Conservation (phyloP, 2,329 filamentous ascomycete species). For the Ceratocystis cacaofunesta region DNA sequence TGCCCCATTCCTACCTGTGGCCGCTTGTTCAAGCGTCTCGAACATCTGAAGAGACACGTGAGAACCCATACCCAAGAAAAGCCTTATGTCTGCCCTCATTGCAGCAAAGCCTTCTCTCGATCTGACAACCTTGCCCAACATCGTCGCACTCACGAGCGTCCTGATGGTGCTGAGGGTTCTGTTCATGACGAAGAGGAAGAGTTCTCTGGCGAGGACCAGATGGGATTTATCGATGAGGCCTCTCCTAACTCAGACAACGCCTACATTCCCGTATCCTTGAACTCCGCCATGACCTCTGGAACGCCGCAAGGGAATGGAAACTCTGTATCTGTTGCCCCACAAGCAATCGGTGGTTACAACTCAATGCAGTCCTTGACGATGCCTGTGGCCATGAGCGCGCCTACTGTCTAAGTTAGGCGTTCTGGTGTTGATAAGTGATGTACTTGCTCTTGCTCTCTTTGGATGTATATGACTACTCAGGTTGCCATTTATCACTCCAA, state of each 20-base stretch:
- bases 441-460: too few species aligned
- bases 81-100: constrained; percentile 93
- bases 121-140: constrained; percentile 98
- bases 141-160: constrained; percentile 58
- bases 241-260: constrained; percentile 57
- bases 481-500: not conserved
- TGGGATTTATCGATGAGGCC: constrained; percentile 64
- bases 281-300: constrained; percentile 22
- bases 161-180: constrained; percentile 42
- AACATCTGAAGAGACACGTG: constrained; percentile 98
- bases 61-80: constrained; percentile 98
- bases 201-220: constrained; percentile 65
- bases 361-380: constrained; percentile 47
- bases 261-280: constrained; percentile 41
- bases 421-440: not conserved
- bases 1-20: constrained; percentile 98
- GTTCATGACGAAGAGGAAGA: constrained; percentile 72
- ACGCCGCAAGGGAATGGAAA: not conserved
- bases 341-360: constrained; percentile 33
- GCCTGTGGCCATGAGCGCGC: constrained; percentile 48
- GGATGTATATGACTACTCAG: too few species aligned
- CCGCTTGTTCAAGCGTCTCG: constrained; percentile 93
- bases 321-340: constrained; percentile 17
- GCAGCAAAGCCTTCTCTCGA: constrained; percentile 96
- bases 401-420: constrained; percentile 19